Base-by-base conservation (phyloP, 352 stramenopile species). In the Phytophthora ramorum region DNA sequence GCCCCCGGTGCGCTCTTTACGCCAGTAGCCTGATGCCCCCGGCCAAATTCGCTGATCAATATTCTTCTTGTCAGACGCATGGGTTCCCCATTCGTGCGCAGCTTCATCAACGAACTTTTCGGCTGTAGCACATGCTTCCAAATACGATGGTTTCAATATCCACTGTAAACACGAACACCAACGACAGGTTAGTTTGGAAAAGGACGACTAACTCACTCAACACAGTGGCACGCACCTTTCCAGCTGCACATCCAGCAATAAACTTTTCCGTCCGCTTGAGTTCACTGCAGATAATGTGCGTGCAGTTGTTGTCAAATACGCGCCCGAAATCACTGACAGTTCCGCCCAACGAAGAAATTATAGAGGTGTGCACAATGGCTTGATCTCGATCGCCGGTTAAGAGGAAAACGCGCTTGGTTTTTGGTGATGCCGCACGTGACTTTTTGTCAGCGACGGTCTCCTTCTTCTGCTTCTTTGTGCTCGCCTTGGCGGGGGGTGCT, bases 181-280 rank as follows among this genome's bases (percentile, higher is more conserved):
- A 9, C 58, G 0, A n/a, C 41, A 47, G 26, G 20, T 60, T 66
- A 58, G 28, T 54, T 38, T 45, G 16, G 24, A 37, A 44, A 26
- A 26, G 9, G 4, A 65, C 12, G 28, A 49, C n/a, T n/a, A n/a
- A n/a, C 9, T 22, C 22, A n/a, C 49, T 34, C 41, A 41, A 28
- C 7, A 17, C 35, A 54, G 24, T 16, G 7, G 4, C 8, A 58
- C 73, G 17, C 56, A 96, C 87, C 83, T 96, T 96, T 41, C 89
- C 89, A 56, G 82, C 73, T 5, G 87, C 85, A 53, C 87, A 95
- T 19, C 85, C 89, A 26, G 85, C 82, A 17, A 96, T 78, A 55
- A 96, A 93, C 63, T 96, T 96, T 61, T 96, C 89, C 4, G 89
- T 96, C 2, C 89, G 82, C 72, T 93, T 93, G 24, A 96, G 76